Base-by-base conservation (phyloP, 306 rosid species). In the Medicago truncatula region DNA sequence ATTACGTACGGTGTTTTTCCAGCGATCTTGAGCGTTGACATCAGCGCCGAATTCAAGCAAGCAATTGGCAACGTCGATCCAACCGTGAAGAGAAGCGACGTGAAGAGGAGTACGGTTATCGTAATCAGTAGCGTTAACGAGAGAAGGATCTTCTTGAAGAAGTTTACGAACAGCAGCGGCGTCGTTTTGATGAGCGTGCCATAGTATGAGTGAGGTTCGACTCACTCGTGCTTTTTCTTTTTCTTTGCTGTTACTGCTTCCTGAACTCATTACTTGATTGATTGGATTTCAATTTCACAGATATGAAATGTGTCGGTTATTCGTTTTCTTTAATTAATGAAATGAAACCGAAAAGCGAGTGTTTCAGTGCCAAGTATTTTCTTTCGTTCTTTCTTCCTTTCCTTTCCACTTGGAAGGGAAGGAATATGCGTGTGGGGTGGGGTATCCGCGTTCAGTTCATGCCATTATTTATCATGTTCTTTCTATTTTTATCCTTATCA, bases 181-280 rank as follows among this genome's bases (percentile, higher is more conserved):
- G 81, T 96, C 98, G 85, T 96, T 96, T 67, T 92, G 98, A 53
- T 96, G 98, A 1, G 98, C 96, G 82, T 92, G 99, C 98, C 98
- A 92, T 64, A 96, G 87, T 13, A 96, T 96, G 73, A 89, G 83
- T 14, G 99, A 96, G 34, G 97, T 92, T 23, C 97, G 85, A 57
- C 97, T 96, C 76, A 90, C 99, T 75, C 93, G 77, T 18, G 92
- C 89, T 65, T 96, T 96, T 88, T 88, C 98, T 85, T 89, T 94
- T 71, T 84, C 83, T 83, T 88, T 77, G 66, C 91, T 41, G 50
- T 58, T 77, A 49, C 91, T 41, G 41, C 66, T 72, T 36, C 78
- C 77, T 15, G 85, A 76, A 74, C 83, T 80, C 83, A 80, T 78
- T 43, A 23, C 31, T 3, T 1, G 28, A 25, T 28, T 28, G 0